A percentile compares a stretch with the other conserved stretches of the same genome.
Evolutionary conservation across 768 basidiomycete genomes (phyloP).

Genomic region (Mrakia gelida): DNA sequence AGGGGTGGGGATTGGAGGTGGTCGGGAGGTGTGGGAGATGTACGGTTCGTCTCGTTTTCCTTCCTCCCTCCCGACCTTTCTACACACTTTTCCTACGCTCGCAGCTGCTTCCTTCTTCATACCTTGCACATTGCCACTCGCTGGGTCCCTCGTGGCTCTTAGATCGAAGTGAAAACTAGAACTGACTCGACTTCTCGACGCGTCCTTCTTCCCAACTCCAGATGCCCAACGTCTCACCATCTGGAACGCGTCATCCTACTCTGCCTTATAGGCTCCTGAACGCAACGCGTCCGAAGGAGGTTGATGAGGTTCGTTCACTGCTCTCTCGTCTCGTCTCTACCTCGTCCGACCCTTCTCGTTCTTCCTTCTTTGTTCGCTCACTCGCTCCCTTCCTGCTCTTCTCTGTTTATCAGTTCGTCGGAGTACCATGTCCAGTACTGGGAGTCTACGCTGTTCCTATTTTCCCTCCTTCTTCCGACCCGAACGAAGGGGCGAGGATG

Average conservation of each 20-base stretch:
- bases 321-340: neutral
- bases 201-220: neutral
- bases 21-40: conserved; percentile 1
- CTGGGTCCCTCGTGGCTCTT: neutral
- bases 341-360: neutral
- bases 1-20: neutral
- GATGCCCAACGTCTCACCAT: neutral
- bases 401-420: neutral
- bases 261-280: neutral
- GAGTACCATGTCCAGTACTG: neutral
- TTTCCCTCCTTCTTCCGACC: neutral
- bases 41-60: neutral
- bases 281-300: neutral
- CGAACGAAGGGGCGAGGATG: neutral
- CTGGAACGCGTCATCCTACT: neutral
- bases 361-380: neutral
- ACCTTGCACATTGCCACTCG: neutral
- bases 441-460: neutral
- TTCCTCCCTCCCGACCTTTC: neutral
- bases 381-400: neutral
- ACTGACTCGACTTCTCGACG: neutral
- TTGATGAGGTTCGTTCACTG: neutral
- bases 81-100: neutral
- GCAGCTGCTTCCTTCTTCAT: neutral
- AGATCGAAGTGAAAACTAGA: neutral